These are phyloP conservation scores for Leucosporidium yakuticum DNA, from an alignment of 768 basidiomycete genomes.

Conservation along the genomic window DNA sequence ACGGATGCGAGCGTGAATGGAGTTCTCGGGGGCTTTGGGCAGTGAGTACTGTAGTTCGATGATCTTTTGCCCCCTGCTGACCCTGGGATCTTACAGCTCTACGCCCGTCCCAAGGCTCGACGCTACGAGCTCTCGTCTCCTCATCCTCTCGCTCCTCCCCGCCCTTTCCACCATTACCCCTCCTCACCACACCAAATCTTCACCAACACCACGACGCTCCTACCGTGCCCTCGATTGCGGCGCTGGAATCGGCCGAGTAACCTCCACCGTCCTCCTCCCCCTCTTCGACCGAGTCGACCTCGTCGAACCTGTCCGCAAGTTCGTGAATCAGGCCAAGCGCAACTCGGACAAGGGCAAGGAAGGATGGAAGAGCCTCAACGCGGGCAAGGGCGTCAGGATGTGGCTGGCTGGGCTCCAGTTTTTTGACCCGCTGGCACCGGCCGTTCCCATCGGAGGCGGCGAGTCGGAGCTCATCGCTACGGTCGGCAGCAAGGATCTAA, in stretches of 20 bases:
- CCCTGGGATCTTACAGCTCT: background rate
- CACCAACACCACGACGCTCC: conserved; percentile 37
- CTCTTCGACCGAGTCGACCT: conserved; percentile 81
- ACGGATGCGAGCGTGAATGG: conserved; percentile 79
- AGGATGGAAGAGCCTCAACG: conserved; percentile 35
- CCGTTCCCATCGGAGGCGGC: conserved; percentile 16
- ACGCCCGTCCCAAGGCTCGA: conserved; percentile 75
- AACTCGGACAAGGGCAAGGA: conserved; percentile 36
- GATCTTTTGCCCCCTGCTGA: background rate
- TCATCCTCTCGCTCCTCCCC: conserved; percentile 74
- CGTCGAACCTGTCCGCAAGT: conserved; percentile 75
- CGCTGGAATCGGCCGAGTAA: conserved; percentile 90
- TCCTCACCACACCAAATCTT: conserved; percentile 47
- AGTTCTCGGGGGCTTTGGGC: conserved; percentile 59
- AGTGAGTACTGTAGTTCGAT: conserved; percentile 12
- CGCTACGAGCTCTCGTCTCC: conserved; percentile 78
- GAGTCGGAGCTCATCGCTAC: conserved; percentile 54
- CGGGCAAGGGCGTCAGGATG: conserved; percentile 65
- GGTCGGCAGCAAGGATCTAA: conserved; percentile 56
- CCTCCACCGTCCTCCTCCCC: conserved; percentile 77
- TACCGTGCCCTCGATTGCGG: conserved; percentile 78
- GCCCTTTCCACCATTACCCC: conserved; percentile 71
- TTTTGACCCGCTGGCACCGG: conserved; percentile 62
- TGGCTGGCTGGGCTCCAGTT: conserved; percentile 71
- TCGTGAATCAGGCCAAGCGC: conserved; percentile 61